Evolutionary conservation across 1,139 yeast species (phyloP).

Genomic region (Suzukiozyma palmioleophila): DNA sequence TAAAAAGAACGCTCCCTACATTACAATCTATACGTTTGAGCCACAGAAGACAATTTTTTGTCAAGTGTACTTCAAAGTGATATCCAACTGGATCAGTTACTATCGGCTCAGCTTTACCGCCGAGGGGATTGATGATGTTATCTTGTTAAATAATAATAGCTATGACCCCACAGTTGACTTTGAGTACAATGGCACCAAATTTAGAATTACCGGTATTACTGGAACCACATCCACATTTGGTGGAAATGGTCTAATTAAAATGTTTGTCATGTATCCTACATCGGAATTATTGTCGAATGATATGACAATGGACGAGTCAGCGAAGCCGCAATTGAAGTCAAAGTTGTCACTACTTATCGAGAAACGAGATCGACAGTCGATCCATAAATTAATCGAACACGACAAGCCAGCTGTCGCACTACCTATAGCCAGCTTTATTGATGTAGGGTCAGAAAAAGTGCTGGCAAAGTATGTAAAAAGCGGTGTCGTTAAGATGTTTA

Average conservation of each 20-base stretch:
- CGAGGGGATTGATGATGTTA: conserved; percentile 9
- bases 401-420: conserved; percentile 18
- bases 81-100: conserved; percentile 31
- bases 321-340: conserved; percentile 7
- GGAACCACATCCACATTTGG: conserved; percentile 40
- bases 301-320: conserved; percentile 9
- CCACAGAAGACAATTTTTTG: conserved; percentile 20
- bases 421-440: conserved; percentile 31
- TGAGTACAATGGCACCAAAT: conserved; percentile 22
- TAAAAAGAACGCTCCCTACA: conserved; percentile 30
- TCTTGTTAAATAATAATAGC: conserved; percentile 28
- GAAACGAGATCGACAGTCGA: conserved; percentile 7
- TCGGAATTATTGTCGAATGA: conserved; percentile 23
- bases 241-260: conserved; percentile 23
- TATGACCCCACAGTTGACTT: conserved; percentile 34
- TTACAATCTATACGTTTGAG: conserved; percentile 19
- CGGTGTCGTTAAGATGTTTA: conserved; percentile 30
- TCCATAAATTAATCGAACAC: conserved; percentile 8
- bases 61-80: conserved; percentile 29
- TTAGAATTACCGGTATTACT: conserved; percentile 32
- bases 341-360: conserved; percentile 9
- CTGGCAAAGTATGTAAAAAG: conserved; percentile 20
- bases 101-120: conserved; percentile 25
- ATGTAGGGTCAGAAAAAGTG: conserved; percentile 23
- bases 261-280: conserved; percentile 20